phyloP scores from a whole-genome alignment of 805 yeast genomes.

The Lachancea meyersii region DNA sequence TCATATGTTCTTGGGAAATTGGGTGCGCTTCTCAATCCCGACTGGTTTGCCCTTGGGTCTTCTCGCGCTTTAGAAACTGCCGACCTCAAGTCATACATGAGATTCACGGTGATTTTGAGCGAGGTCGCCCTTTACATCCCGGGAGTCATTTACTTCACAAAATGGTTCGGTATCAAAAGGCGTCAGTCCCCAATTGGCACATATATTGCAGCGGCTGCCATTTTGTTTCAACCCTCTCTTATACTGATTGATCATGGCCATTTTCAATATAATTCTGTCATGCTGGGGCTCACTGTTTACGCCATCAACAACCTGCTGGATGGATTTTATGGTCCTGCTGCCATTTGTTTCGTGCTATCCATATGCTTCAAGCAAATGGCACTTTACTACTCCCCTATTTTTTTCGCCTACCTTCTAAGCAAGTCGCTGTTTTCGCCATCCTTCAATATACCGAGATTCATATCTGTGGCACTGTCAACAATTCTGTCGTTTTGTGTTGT shows the following conservation, averaged over 20 bases:
- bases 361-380: conserved; percentile 94
- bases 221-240: conserved; percentile 79
- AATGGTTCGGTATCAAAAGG: conserved; percentile 60
- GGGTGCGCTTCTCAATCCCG: conserved; percentile 55
- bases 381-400: conserved; percentile 82
- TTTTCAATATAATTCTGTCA: conserved; percentile 89
- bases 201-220: conserved; percentile 65
- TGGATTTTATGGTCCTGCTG: conserved; percentile 59
- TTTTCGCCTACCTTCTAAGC: conserved; percentile 74
- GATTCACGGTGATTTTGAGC: conserved; percentile 68
- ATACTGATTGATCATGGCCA: conserved; percentile 93
- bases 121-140: conserved; percentile 75
- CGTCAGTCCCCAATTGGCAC: conserved; percentile 65
- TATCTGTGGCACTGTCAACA: conserved; percentile 60
- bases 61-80: conserved; percentile 73
- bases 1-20: conserved; percentile 72
- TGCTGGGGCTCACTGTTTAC: conserved; percentile 78
- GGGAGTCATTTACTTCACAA: conserved; percentile 63
- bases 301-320: conserved; percentile 60
- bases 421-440: conserved; percentile 35
- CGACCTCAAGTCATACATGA: conserved; percentile 76
- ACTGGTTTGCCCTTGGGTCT: conserved; percentile 68
- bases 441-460: conserved; percentile 51
- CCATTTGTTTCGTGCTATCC: conserved; percentile 70
- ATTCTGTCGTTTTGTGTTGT: conserved; percentile 44